phyloP scores from a whole-genome alignment of 148 eudicot genomes.

The Rhododendron molle region DNA sequence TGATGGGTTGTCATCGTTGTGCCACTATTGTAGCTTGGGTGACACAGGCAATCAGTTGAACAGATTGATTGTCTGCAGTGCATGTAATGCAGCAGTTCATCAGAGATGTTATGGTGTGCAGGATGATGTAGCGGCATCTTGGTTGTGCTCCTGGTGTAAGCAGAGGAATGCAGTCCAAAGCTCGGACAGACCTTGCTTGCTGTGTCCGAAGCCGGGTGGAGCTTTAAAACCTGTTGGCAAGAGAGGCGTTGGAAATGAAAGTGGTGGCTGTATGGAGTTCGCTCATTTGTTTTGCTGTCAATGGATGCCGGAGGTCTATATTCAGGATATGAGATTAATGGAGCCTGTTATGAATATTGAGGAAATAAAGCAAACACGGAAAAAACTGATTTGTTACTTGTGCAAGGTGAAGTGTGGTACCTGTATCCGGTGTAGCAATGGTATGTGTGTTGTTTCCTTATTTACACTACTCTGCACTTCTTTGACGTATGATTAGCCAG shows the following conservation, averaged over 20 bases:
- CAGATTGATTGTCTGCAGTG: slow-evolving; percentile 57
- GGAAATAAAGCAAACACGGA: slow-evolving; percentile 64
- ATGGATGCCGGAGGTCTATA: slow-evolving; percentile 89
- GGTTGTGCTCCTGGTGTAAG: slow-evolving; percentile 88
- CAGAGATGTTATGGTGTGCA: slow-evolving; percentile 93
- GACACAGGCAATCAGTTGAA: slow-evolving; percentile 70
- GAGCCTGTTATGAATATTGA: slow-evolving; percentile 73
- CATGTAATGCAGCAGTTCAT: slow-evolving; percentile 76
- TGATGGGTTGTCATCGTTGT: slow-evolving; percentile 52
- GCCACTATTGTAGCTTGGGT: slow-evolving; percentile 85
- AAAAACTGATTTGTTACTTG: slow-evolving; percentile 66
- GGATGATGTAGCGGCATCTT: slow-evolving; percentile 48
- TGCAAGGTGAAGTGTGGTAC: slow-evolving; percentile 87
- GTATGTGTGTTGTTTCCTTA: slow-evolving; percentile 64
- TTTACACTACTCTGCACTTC: slow-evolving; percentile 28
- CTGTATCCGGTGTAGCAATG: slow-evolving; percentile 92
- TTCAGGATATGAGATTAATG: slow-evolving; percentile 74
- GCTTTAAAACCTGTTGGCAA: slow-evolving; percentile 63
- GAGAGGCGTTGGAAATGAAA: slow-evolving; percentile 35
- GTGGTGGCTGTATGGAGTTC: slow-evolving; percentile 38
- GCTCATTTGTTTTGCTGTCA: slow-evolving; percentile 89
- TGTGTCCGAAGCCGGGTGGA: slow-evolving; percentile 80
- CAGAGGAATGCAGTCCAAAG: slow-evolving; percentile 26
- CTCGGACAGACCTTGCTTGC: slow-evolving; percentile 55
- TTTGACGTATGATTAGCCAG: slow-evolving; percentile 23